Evolutionary conservation across 2,329 filamentous ascomycete genomes (phyloP), one percentile per base, ranked within the genome.

Genomic region (Epicoccum sorghinum): DNA sequence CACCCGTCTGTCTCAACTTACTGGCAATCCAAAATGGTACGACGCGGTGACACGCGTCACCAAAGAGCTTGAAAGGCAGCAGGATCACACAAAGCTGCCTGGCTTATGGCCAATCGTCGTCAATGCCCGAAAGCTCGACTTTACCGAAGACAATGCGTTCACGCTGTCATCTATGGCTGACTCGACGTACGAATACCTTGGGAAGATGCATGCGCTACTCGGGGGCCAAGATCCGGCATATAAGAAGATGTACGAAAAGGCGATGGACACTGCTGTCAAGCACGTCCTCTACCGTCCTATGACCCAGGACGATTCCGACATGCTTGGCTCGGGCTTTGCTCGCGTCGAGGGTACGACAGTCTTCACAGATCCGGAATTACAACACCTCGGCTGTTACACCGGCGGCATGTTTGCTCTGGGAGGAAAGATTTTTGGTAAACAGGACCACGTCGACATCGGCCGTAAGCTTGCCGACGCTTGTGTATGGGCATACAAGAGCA

Each of bases 321-420:
- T 83, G 41, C 73, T 83, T 4, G 68, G 79, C 25, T 72, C 77
- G 9, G 80, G 80, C 12, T 73, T 75, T 24, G 73, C 78, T 6
- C 74, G 72, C 13, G 73, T 74, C 0, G 69, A 71, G 38, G 63
- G 55, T 49, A 55, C 61, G 29, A 68, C 62, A 4, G 56, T 61
- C 2, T 57, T 62, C 7, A 71, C 83, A 5, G 72, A 78, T 9
- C 79, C 83, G 10, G 79, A 86, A 60, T 78, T 80, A 24, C 80
- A 84, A 46, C 85, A 87, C 68, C 76, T 87, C 12, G 78, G 77
- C 23, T 87, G 85, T 72, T 87, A 84, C 64, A 77, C 81, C 0
- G 85, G 85, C 9, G 85, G 84, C 47, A 87, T 87, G 84, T 82
- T 86, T 55, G 84, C 81, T 0, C 70, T 87, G 0, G 85, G 84